Evolutionary conservation across 768 basidiomycete species (phyloP), one percentile per base, ranked within the genome.

Genomic region (Lactifluus rugatus): DNA sequence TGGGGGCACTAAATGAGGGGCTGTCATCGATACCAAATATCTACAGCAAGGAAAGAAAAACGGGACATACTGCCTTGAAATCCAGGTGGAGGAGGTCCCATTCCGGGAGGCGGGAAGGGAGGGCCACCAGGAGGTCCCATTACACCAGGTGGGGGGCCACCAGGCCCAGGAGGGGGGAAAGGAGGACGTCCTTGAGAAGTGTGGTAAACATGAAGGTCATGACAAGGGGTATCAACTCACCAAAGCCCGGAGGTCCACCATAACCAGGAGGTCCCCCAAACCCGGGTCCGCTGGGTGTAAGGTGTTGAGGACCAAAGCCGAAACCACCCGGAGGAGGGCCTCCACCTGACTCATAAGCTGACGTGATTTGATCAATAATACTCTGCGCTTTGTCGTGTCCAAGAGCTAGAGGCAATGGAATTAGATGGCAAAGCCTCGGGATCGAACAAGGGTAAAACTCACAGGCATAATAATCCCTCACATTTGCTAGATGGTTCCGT

Each of bases 311-410:
- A 23, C 87, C 87, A 64, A 90, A 90, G 8, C 87, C 87, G 62
- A 91, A 92, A 3, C 90, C 89, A 52, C 89, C 89, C 11, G 88
- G 88, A 63, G 90, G 90, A 41, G 89, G 90, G 2, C 88, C 88
- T 52, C 85, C 84, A 44, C 88, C 84, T 28, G 79, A 81, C 73
- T 98, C 95, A 68, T 95, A 96, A 25, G 89, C 85, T 21, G 88
- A 84, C 37, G 93, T 94, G 72, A 99, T 98, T 72, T 95, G 91
- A 80, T 99, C 95, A 70, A 99, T 98, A 70, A 98, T 93, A 66
- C 76, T 92, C 72, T 99, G 96, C 17, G 95, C 94, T 72, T 95
- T 95, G 79, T 98, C 94, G 72, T 97, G 93, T 56, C 88, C 88
- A 56, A 91, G 81, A 2, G 88, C 88, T 90, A 65, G 16, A 45